These are phyloP conservation scores for Aspergillus flavus DNA, from an alignment of 2,329 filamentous ascomycete genomes.

Conservation along the genomic window DNA sequence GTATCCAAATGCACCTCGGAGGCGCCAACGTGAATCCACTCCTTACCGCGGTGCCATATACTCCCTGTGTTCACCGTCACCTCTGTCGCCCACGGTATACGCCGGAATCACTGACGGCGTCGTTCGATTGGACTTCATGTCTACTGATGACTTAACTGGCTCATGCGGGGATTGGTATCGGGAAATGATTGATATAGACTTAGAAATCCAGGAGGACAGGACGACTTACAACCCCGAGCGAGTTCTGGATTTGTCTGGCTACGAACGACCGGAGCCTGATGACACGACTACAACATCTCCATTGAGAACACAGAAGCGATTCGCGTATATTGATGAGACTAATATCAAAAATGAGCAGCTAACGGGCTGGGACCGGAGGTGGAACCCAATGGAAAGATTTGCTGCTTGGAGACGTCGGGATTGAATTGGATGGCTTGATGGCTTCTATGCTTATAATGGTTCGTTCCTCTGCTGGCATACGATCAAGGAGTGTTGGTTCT, in stretches of 20 bases:
- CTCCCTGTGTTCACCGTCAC: conserved; percentile 47
- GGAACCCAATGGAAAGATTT: conserved; percentile 33
- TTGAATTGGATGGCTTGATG: background rate
- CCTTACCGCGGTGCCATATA: conserved; percentile 50
- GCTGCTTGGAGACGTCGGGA: conserved; percentile 34
- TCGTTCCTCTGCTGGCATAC: background rate
- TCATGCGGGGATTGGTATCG: conserved; percentile 36
- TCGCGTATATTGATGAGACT: conserved; percentile 23
- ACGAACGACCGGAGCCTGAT: conserved; percentile 44
- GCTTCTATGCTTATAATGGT: background rate
- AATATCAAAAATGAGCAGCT: conserved; percentile 24
- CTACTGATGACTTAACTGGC: conserved; percentile 45
- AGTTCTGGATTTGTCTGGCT: conserved; percentile 44
- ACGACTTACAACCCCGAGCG: conserved; percentile 11
- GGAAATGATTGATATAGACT: conserved; percentile 31
- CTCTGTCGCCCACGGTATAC: conserved; percentile 49
- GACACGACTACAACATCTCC: conserved; percentile 35
- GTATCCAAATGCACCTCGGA: conserved; percentile 12
- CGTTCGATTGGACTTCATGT: conserved; percentile 47
- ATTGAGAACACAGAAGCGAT: conserved; percentile 38
- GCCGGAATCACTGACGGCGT: conserved; percentile 47
- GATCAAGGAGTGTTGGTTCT: background rate
- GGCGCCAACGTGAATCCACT: conserved; percentile 20
- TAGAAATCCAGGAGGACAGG: conserved; percentile 18
- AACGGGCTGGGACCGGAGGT: conserved; percentile 44